Evolutionary conservation across 1,284 basidiomycete genomes (phyloP), one percentile per base, ranked within the genome.

Genomic region (Somion occarium): DNA sequence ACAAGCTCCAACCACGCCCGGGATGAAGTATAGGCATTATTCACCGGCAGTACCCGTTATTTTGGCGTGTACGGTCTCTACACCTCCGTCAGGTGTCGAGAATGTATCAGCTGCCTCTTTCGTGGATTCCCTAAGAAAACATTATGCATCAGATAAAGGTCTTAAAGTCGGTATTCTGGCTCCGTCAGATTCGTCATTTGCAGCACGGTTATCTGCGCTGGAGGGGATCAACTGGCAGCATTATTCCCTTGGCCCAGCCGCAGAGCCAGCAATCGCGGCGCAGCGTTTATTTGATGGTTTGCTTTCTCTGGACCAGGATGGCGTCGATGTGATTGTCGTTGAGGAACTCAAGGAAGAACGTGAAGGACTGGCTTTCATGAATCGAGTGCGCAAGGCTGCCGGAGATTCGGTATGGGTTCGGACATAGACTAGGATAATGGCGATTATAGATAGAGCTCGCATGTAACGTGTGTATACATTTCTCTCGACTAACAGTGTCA

Each of bases 21-120:
- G 97, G n/a, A 98, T 98, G 95, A 99, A 99, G 71, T 99, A 99
- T 68, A 81, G 90, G 48, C 97, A 99, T 71, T 99, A 99, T 67
- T 91, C 94, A 23, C 96, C 96, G 1, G 74, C 83, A 1, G 83
- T 93, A 11, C 91, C 93, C 2, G 88, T 95, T 19, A 82, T 81
- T 23, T 75, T 97, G 5, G 70, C 96, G 24, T 73, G 81, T 51
- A 83, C 85, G 49, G 59, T 68, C 50, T 69, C 75, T 18, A 49
- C 61, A 25, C 73, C 74, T 38, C 72, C 78, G 4, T 37, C 53
- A 7, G 69, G 63, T 7, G 53, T 58, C 15, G 53, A 62, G 22
- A 51, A 66, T 7, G 58, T 67, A 3, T 59, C 72, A 2, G 51
- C 71, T 12, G 57, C 64, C 5, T 54, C 67, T 1, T 75, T 80